phyloP scores from a whole-genome alignment of 805 yeast genomes.

The Myxozyma nipponensis region DNA sequence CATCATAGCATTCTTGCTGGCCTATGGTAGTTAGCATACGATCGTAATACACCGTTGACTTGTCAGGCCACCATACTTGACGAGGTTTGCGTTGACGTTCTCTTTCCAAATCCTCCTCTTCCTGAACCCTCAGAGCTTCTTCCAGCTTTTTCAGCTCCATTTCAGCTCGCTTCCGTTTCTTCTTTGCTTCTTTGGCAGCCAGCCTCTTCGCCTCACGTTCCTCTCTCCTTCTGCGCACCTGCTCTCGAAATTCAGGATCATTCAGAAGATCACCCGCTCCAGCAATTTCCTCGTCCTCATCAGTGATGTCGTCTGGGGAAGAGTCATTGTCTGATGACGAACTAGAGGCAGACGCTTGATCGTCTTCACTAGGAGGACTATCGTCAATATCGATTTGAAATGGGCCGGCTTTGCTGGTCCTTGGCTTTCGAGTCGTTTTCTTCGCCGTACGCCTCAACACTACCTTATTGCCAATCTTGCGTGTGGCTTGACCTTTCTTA shows the following conservation, averaged over 20 bases:
- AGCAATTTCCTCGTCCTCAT: neutral
- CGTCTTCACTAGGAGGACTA: neutral
- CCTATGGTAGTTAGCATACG: slow-evolving; percentile 1
- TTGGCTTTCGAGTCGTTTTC: too few species aligned
- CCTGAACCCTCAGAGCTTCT: neutral
- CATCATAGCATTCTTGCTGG: slow-evolving; percentile 26
- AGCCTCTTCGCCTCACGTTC: neutral
- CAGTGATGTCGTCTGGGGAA: neutral
- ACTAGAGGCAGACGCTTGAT: neutral
- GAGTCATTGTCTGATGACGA: neutral
- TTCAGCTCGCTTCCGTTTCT: neutral
- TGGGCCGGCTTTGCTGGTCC: neutral
- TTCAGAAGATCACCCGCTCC: neutral
- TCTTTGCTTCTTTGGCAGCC: neutral
- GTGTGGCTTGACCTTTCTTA: neutral
- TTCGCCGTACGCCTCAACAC: too few species aligned
- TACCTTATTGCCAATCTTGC: neutral
- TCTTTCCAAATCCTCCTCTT: neutral
- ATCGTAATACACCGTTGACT: too few species aligned
- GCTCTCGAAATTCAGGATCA: neutral
- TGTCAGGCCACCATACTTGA: too few species aligned
- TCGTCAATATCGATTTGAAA: neutral
- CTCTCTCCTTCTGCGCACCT: neutral
- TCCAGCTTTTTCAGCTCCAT: neutral
- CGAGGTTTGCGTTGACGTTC: neutral